A percentile compares a stretch with the other conserved stretches of the same genome.
Conservation (phyloP, 805 yeast species). For the Cephaloascus albidus region DNA sequence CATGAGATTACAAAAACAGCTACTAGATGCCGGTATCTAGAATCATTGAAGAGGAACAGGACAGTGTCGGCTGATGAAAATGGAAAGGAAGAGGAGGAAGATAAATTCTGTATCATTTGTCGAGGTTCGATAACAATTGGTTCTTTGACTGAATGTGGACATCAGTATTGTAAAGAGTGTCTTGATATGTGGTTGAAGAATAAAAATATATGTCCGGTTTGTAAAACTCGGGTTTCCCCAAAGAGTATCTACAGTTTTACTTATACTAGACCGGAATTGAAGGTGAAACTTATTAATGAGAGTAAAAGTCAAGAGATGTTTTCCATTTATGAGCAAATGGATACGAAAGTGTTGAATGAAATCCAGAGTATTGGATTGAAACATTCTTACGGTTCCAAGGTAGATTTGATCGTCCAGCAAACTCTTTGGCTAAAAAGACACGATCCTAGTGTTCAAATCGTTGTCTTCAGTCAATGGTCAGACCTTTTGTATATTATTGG, state of each 20-base stretch:
- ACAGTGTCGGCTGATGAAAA: conserved; percentile 13
- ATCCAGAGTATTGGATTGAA: conserved; percentile 26
- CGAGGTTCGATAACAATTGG: conserved; percentile 64
- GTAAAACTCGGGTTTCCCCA: conserved; percentile 44
- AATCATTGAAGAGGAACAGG: conserved; percentile 22
- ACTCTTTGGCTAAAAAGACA: conserved; percentile 50
- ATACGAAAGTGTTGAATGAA: conserved; percentile 27
- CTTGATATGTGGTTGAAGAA: conserved; percentile 61
- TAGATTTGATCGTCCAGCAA: conserved; percentile 74
- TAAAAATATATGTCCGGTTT: conserved; percentile 66
- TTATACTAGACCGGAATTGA: conserved; percentile 40
- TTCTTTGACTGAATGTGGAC: conserved; percentile 84
- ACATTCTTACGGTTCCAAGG: conserved; percentile 68
- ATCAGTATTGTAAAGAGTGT: conserved; percentile 80
- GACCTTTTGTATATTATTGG: conserved; percentile 61
- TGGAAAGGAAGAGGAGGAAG: conserved; percentile 18
- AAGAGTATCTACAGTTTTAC: conserved; percentile 65
- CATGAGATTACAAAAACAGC: conserved; percentile 15
- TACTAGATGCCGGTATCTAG: conserved; percentile 40
- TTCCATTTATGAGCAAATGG: conserved; percentile 37
- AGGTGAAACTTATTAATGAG: conserved; percentile 33
- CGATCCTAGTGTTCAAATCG: conserved; percentile 64
- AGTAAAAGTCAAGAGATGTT: conserved; percentile 12
- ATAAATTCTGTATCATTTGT: conserved; percentile 68
- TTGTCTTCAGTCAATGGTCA: conserved; percentile 86